These are phyloP conservation scores for Volvox reticuliferus DNA, from an alignment of 139 green algal species.

Conservation along the genomic window DNA sequence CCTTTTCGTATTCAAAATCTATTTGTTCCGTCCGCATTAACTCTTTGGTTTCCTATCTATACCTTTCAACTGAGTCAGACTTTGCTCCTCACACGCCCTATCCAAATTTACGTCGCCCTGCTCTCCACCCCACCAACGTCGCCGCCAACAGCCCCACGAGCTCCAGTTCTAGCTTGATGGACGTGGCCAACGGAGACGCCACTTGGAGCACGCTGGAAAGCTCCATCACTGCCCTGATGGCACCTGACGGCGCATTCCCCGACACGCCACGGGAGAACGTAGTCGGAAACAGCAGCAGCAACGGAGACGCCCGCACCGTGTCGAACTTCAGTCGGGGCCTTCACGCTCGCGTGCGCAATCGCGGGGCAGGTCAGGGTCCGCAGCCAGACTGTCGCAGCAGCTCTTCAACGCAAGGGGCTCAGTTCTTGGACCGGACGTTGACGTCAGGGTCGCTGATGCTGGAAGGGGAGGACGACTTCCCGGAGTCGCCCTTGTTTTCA, in stretches of 20 bases:
- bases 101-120: too few species aligned
- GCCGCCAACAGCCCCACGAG: not conserved
- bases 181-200: not conserved
- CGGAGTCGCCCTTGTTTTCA: constrained; percentile 13
- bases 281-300: not conserved
- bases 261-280: not conserved
- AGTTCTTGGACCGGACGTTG: not conserved
- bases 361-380: too few species aligned
- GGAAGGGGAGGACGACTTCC: constrained; percentile 25
- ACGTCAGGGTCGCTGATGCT: not conserved
- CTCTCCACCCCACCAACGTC: too few species aligned
- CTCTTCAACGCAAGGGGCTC: too few species aligned
- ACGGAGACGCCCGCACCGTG: not conserved
- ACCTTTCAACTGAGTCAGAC: too few species aligned
- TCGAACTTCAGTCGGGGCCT: not conserved
- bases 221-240: constrained; percentile 6
- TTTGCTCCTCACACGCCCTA: too few species aligned
- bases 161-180: not conserved
- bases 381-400: not conserved
- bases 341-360: not conserved
- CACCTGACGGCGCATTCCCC: not conserved
- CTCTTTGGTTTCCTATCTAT: too few species aligned
- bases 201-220: constrained; percentile 5
- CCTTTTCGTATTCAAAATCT: too few species aligned
- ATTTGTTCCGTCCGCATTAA: too few species aligned